Base-by-base conservation (phyloP, 148 eudicot species). In the Agrostemma githago region DNA sequence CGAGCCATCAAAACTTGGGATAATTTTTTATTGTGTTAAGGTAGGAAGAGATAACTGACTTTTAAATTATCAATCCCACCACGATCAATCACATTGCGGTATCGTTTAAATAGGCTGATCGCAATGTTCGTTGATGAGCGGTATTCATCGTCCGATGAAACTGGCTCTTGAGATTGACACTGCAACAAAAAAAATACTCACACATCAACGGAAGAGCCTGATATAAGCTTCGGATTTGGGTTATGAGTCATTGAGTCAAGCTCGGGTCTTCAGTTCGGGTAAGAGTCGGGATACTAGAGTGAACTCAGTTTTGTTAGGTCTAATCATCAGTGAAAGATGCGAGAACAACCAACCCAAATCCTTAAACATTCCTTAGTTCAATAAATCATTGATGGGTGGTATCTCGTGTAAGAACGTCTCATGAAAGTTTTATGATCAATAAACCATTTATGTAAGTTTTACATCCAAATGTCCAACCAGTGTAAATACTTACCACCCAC, bases 101-200 rank as follows among this genome's bases (percentile, higher is more conserved):
- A 94, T 68, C 98, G 88, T 85, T 80, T 91, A 46, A 94, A 85
- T 85, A 94, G 71, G 77, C 90, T 91, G 88, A 88, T 85, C 62
- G 98, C 98, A 80, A 94, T 94, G 67, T 94, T 88, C 71, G 91
- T 87, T 66, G 98, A 94, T 54, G 98, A 94, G n/a, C 93, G 86
- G 74, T 91, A 94, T 78, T 94, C 98, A 68, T 91, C 89, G 39
- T 94, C 97, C 54, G 98, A 76, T 39, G 93, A 82, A 73, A 76
- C 73, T n/a, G 84, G 74, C 66, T 88, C 93, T 68, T 79, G 84
- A 66, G 82, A 84, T 58, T 59, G 90, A 73, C 98, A 94, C 98
- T 94, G 87, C 61, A 77, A 76, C 54, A 68, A 11, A 20, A 19
- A 15, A 56, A 68, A 42, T 44, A 71, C n/a, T 19, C 68, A 41